Evolutionary conservation across 2,329 filamentous ascomycete genomes (phyloP).

Genomic region (Penicillium olsonii): DNA sequence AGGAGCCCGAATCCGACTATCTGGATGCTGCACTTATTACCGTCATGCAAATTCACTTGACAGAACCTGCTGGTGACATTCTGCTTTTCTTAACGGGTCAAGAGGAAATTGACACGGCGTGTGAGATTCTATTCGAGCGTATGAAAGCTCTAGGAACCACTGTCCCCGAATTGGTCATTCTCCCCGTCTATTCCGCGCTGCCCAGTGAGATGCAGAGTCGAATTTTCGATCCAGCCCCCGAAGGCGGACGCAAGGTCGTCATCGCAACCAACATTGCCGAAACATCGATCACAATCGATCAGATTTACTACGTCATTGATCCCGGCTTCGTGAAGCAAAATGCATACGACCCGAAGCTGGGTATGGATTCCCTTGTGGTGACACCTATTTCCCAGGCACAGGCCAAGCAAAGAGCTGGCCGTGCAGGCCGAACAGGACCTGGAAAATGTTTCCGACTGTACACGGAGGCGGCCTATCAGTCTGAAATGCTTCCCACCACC

Average conservation of each 20-base stretch:
- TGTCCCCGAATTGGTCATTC: conserved; percentile 86
- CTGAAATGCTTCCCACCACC: conserved; percentile 93
- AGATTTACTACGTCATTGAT: conserved; percentile 96
- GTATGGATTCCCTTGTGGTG: conserved; percentile 95
- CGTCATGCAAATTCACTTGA: conserved; percentile 97
- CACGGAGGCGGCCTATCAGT: conserved; percentile 92
- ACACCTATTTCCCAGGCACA: conserved; percentile 97
- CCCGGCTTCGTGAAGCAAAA: conserved; percentile 98
- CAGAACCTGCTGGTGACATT: conserved; percentile 89
- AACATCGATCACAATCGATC: conserved; percentile 96
- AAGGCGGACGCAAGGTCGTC: conserved; percentile 86
- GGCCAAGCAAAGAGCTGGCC: conserved; percentile 88
- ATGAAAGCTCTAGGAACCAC: conserved; percentile 93
- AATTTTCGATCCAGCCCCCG: conserved; percentile 91
- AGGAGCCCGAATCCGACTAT: conserved; percentile 94
- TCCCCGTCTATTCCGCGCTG: conserved; percentile 94
- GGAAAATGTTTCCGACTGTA: conserved; percentile 96
- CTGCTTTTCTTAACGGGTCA: conserved; percentile 96
- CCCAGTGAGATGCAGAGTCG: conserved; percentile 90
- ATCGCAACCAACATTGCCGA: conserved; percentile 99
- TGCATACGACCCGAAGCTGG: conserved; percentile 92
- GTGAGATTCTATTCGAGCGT: conserved; percentile 87
- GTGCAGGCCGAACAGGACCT: conserved; percentile 90
- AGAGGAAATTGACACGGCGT: conserved; percentile 95
- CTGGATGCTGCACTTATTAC: conserved; percentile 91